Evolutionary conservation across 352 stramenopile genomes (phyloP), one percentile per base, ranked within the genome.

Genomic region (Phytophthora sojae): DNA sequence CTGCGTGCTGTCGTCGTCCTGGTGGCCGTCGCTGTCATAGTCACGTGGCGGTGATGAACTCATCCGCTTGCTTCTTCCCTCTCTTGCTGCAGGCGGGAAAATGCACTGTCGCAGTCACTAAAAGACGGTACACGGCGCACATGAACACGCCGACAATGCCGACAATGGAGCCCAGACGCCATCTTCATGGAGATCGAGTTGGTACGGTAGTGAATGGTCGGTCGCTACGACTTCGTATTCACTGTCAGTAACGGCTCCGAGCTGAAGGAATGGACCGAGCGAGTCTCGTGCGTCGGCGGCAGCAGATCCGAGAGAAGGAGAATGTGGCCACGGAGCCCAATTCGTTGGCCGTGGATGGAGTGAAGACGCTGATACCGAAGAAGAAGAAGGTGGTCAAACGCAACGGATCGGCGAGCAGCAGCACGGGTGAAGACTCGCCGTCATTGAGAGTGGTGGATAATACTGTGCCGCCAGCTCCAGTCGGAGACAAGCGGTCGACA

Each of bases 241-340:
- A 6, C 2, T 7, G 2, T 30, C 35, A 35, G 52, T 63, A 69
- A 71, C 64, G 42, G 56, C 57, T 69, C 8, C 8, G 53, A 30
- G 35, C 17, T 11, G 6, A 21, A 19, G 11, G 42, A 60, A 69
- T 77, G 73, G 77, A 87, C 32, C 75, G 80, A 56, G 72, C 77
- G 30, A 81, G 60, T 69, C 62, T 87, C 12, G 57, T 71, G 29
- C 66, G 52, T 2, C 65, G 72, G 9, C 73, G 80, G 32, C 75
- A 82, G 59, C 75, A 81, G 57, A 81, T 87, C 9, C 67, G 69
- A 51, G 61, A 57, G 32, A 71, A 67, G 59, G 63, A 63, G 25
- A 61, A 75, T n/a, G 47, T 60, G 23, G 23, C 7, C 9, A 60
- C 15, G 21, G 42, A 51, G 2, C 19, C 30, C 21, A 74, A 73